These are phyloP conservation scores for Kalmusia sp. DNA, from an alignment of 2,329 filamentous ascomycete genomes.

Conservation along the genomic window DNA sequence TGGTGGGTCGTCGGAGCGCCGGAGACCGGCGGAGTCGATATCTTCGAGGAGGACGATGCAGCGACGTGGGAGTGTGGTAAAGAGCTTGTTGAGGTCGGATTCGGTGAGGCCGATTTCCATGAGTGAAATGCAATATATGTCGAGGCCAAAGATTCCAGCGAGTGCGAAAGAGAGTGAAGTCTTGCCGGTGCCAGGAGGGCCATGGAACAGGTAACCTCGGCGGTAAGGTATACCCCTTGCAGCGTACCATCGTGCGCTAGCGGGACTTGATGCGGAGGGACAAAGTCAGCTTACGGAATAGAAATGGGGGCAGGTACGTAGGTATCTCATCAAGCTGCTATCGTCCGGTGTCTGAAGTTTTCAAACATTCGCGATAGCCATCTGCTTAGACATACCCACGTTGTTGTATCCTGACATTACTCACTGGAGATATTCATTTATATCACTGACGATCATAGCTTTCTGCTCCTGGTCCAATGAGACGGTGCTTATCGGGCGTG, in stretches of 20 bases:
- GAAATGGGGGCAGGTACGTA: too few species aligned
- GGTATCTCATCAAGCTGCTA: too few species aligned
- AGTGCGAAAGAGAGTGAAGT: constrained; percentile 55
- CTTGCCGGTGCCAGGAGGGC: constrained; percentile 82
- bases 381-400: too few species aligned
- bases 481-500: constrained; percentile 76
- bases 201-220: constrained; percentile 81
- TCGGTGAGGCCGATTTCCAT: constrained; percentile 77
- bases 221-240: constrained; percentile 82
- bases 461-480: constrained; percentile 75
- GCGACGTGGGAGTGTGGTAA: constrained; percentile 51
- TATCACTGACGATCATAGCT: constrained; percentile 69
- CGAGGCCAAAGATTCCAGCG: constrained; percentile 56
- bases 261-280: too few species aligned
- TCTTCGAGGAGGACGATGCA: constrained; percentile 57
- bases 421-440: constrained; percentile 82
- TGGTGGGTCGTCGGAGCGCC: constrained; percentile 40
- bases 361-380: too few species aligned
- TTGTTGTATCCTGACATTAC: too few species aligned
- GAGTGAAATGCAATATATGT: constrained; percentile 55
- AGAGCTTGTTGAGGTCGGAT: constrained; percentile 60
- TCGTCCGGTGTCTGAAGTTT: too few species aligned
- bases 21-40: constrained; percentile 56
- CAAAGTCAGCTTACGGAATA: too few species aligned
- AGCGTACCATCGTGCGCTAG: too few species aligned